phyloP scores from a whole-genome alignment of 1,139 yeast species.

The Spathaspora sp. region DNA sequence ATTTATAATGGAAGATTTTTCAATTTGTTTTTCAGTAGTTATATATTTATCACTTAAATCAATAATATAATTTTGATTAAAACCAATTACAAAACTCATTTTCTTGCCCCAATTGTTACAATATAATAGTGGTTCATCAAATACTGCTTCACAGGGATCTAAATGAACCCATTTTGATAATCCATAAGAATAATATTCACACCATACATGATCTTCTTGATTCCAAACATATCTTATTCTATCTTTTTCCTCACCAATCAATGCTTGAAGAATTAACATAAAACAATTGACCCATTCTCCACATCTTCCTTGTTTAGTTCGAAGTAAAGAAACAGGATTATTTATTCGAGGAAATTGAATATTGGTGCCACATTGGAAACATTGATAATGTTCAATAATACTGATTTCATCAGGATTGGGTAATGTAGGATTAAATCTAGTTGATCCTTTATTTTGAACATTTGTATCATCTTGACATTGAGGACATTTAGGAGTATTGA shows the following conservation, averaged over 20 bases:
- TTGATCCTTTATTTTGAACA: conserved; percentile 18
- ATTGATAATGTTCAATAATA: conserved; percentile 59
- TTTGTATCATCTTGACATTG: conserved; percentile 33
- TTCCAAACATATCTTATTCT: conserved; percentile 79
- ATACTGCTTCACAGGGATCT: conserved; percentile 86
- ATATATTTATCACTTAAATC: conserved; percentile 77
- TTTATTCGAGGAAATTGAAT: conserved; percentile 77
- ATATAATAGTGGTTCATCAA: conserved; percentile 77
- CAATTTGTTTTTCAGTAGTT: conserved; percentile 48
- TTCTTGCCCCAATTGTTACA: conserved; percentile 88
- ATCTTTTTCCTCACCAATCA: conserved; percentile 45
- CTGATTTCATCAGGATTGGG: conserved; percentile 33
- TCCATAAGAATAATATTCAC: conserved; percentile 71
- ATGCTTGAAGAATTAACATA: conserved; percentile 63
- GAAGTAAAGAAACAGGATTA: conserved; percentile 59
- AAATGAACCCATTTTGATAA: conserved; percentile 79
- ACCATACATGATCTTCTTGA: conserved; percentile 94
- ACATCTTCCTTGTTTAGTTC: conserved; percentile 74
- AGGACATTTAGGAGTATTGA: conserved; percentile 65
- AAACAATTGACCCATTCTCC: conserved; percentile 96
- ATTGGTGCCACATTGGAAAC: conserved; percentile 45
- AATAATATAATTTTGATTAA: conserved; percentile 55
- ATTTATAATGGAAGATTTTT: conserved; percentile 42
- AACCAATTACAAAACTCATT: conserved; percentile 84
- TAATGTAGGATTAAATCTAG: conserved; percentile 8